Base-by-base conservation (phyloP, 768 basidiomycete genomes). In the Calvatia gigantea region DNA sequence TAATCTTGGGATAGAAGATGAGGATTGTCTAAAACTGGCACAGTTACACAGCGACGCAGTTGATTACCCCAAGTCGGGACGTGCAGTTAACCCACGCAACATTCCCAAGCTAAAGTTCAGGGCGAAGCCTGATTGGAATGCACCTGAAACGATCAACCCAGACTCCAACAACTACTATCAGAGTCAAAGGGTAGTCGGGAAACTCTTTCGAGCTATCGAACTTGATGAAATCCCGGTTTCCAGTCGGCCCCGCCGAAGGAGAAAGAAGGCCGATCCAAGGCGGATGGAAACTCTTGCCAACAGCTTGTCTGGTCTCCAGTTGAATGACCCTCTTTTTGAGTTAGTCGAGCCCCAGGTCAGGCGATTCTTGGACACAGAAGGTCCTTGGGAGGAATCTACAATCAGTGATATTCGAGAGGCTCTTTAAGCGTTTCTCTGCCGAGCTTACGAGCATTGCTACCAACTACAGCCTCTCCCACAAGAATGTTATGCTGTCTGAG, bases 41-140 rank as follows among this genome's bases (percentile, higher is more conserved):
- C 65, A 70, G 9, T 69, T 88, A 12, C 84, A 87, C 61, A 85
- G 81, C 32, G 69, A 81, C 51, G 87, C 87, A 0, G 84, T 87
- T 1, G 85, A 87, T 64, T 88, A 82, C 60, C 82, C 83, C 0
- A 86, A 86, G 66, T 81, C 77, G 21, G 81, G 81, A 15, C 65
- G 70, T 33, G 75, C 80, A 23, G 78, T 82, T 12, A 63, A 69
- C 5, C 65, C 68, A 19, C 32, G 53, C 1, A 57, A 37, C 14
- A 76, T 86, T 27, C 82, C 86, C 2, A 77, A 65, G 61, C 66
- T 74, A n/a, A 69, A 71, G 17, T 62, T 61, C 43, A 51, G 52
- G 1, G 25, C 35, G 56, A 77, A 67, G 59, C 86, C 86, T 7
- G 86, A 88, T 64, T 87, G 86, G 85, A 73, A 76, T 63, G 85